Percentiles rank a stretch among this genome's conserved stretches.
Evolutionary conservation across 108 stramenopile species (phyloP).

Genomic region (Nannochloropsis gaditana): DNA sequence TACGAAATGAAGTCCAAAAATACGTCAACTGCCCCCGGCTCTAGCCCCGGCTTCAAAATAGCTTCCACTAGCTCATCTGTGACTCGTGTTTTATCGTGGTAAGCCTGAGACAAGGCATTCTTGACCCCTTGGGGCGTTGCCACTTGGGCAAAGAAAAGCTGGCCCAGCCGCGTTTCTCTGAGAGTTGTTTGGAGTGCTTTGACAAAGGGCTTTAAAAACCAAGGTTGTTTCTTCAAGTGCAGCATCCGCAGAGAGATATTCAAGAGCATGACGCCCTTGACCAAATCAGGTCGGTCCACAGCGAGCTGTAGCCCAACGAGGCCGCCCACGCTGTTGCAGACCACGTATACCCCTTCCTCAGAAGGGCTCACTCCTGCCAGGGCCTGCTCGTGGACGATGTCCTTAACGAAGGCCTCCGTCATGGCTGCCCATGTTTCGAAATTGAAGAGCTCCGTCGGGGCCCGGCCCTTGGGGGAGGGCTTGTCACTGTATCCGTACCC

Average conservation of each 20-base stretch:
- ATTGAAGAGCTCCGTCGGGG: constrained; percentile 59
- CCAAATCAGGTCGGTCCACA: constrained; percentile 61
- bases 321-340: constrained; percentile 85
- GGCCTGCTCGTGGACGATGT: constrained; percentile 49
- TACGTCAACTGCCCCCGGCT: constrained; percentile 72
- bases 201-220: constrained; percentile 66
- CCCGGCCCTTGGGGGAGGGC: constrained; percentile 58
- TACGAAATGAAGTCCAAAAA: constrained; percentile 88
- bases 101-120: constrained; percentile 78
- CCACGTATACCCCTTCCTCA: constrained; percentile 59
- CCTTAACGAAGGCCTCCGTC: constrained; percentile 58
- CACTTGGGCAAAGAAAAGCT: constrained; percentile 64
- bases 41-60: constrained; percentile 72
- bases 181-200: constrained; percentile 63
- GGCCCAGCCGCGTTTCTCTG: constrained; percentile 61
- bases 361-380: neutral
- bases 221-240: constrained; percentile 72
- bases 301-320: constrained; percentile 74
- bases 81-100: constrained; percentile 64
- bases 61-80: constrained; percentile 78
- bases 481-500: constrained; percentile 77
- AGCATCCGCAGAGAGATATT: constrained; percentile 56
- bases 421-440: constrained; percentile 76
- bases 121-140: constrained; percentile 72
- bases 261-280: constrained; percentile 47